Conservation (phyloP, 805 yeast species). For the Yarrowia phangngaensis region DNA sequence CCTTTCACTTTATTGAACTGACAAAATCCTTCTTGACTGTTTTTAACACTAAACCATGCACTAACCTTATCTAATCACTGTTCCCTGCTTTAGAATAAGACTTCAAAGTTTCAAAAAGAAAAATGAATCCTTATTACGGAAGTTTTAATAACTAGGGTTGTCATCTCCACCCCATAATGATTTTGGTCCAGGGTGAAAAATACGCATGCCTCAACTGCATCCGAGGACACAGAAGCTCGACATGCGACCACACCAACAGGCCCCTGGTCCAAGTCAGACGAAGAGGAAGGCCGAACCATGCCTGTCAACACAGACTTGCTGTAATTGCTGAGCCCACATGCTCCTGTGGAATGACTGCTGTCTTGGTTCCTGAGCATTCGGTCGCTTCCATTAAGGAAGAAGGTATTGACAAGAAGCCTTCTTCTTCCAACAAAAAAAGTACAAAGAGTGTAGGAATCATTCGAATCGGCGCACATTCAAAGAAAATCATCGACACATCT, state of each 20-base stretch:
- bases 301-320: slow-evolving; percentile 56
- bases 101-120: too few species aligned
- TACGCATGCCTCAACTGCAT: slow-evolving; percentile 70
- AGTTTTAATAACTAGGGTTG: not conserved
- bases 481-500: slow-evolving; percentile 32
- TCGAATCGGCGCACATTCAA: slow-evolving; percentile 31
- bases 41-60: too few species aligned
- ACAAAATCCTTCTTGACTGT: too few species aligned
- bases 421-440: slow-evolving; percentile 1
- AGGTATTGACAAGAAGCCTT: slow-evolving; percentile 7
- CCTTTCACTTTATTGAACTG: too few species aligned
- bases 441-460: slow-evolving; percentile 29
- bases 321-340: slow-evolving; percentile 32
- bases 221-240: slow-evolving; percentile 86
- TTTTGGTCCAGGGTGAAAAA: slow-evolving; percentile 70
- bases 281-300: slow-evolving; percentile 79
- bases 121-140: too few species aligned
- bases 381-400: slow-evolving; percentile 22
- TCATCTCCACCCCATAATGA: slow-evolving; percentile 49
- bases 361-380: slow-evolving; percentile 21
- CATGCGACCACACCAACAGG: slow-evolving; percentile 75
- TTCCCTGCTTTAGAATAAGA: too few species aligned
- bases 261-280: slow-evolving; percentile 81
- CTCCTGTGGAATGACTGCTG: slow-evolving; percentile 21
- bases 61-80: too few species aligned